A percentile compares a stretch with the other conserved stretches of the same genome.
Conservation (phyloP, 257 asterid genomes). For the Misopates orontium region DNA sequence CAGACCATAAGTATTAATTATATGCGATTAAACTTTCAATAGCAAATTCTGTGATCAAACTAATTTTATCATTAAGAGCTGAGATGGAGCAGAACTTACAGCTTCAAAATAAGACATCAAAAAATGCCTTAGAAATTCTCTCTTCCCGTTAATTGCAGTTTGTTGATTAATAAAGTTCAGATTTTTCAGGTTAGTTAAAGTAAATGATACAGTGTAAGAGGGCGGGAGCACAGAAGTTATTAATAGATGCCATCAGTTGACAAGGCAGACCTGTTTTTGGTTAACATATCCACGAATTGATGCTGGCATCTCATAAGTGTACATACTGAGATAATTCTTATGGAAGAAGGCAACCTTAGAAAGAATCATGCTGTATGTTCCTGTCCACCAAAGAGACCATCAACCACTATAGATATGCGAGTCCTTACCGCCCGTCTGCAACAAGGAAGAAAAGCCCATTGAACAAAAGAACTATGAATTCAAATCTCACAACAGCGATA, state of each 20-base stretch:
- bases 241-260: background rate
- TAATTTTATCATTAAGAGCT: background rate
- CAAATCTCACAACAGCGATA: background rate
- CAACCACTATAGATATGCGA: slow-evolving; percentile 61
- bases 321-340: slow-evolving; percentile 70
- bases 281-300: slow-evolving; percentile 68
- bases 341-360: slow-evolving; percentile 82
- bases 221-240: slow-evolving; percentile 3
- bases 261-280: slow-evolving; percentile 53
- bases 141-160: too few relatives aligned
- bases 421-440: slow-evolving; percentile 49
- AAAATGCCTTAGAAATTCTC: too few relatives aligned
- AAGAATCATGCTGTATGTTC: slow-evolving; percentile 73
- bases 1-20: background rate
- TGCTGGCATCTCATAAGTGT: slow-evolving; percentile 75
- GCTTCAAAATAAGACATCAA: background rate
- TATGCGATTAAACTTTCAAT: background rate
- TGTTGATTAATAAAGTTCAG: too few relatives aligned
- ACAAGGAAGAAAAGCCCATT: slow-evolving; percentile 23
- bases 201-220: background rate
- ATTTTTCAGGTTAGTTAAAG: too few relatives aligned
- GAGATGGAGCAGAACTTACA: background rate
- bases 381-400: slow-evolving; percentile 94
- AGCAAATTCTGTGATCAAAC: background rate
- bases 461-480: background rate